Percentiles rank a stretch among this genome's conserved stretches.
phyloP scores from a whole-genome alignment of 2,329 filamentous ascomycete species.

The Penicillium brasilianum region DNA sequence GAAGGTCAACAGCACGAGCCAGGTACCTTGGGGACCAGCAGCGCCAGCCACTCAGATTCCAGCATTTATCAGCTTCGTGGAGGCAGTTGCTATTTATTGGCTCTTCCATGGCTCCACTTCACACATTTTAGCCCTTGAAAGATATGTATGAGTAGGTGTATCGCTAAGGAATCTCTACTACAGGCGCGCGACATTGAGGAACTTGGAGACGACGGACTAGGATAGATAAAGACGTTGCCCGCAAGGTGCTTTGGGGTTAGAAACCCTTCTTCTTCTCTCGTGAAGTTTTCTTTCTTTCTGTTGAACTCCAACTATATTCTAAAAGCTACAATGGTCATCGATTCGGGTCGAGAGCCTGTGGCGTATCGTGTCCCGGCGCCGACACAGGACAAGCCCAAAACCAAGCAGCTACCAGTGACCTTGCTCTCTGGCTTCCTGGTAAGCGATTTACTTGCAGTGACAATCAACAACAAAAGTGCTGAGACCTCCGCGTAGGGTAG shows the following conservation, averaged over 20 bases:
- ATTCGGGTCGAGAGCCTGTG: conserved; percentile 26
- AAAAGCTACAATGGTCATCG: conserved; percentile 28
- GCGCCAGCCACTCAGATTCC: conserved; percentile 24
- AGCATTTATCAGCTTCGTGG: no score
- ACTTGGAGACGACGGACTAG: conserved; percentile 28
- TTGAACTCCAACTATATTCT: not conserved
- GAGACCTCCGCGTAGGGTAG: conserved; percentile 56
- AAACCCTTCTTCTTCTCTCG: not conserved
- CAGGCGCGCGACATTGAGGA: conserved; percentile 23
- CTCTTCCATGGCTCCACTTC: conserved; percentile 3
- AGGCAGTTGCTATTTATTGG: no score
- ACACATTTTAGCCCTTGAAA: conserved; percentile 19
- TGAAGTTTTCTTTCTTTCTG: not conserved
- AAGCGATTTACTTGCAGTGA: conserved; percentile 11
- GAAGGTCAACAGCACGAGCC: conserved; percentile 20
- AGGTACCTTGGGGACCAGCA: conserved; percentile 30
- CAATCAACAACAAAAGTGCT: not conserved
- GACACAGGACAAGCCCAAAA: conserved; percentile 33
- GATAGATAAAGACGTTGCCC: conserved; percentile 21
- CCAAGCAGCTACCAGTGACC: conserved; percentile 58
- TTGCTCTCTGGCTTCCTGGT: conserved; percentile 66
- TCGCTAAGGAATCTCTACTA: conserved; percentile 13
- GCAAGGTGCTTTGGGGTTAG: conserved; percentile 21
- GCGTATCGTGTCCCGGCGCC: conserved; percentile 20
- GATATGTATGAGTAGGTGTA: conserved; percentile 17